These are phyloP conservation scores for Claviceps arundinis DNA, from an alignment of 2,329 filamentous ascomycete species.

Conservation along the genomic window DNA sequence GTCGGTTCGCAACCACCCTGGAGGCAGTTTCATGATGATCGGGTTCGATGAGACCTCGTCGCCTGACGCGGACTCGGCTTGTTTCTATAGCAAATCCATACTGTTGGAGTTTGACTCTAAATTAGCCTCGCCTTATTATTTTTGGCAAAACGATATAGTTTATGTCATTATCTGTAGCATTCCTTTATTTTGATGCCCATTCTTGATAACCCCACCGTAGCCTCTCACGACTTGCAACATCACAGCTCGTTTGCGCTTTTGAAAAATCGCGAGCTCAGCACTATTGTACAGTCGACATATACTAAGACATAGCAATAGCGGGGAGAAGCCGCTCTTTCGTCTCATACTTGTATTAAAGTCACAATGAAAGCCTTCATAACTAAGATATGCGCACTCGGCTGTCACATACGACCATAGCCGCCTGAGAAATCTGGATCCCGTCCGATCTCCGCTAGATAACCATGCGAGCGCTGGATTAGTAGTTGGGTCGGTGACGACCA, in stretches of 20 bases:
- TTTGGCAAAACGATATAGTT: no score
- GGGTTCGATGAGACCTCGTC: not conserved
- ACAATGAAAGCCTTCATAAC: not conserved
- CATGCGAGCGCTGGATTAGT: conserved; percentile 2
- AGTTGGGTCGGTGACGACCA: conserved; percentile 6
- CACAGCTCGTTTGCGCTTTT: no score
- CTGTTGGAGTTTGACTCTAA: no score
- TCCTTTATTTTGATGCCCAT: no score
- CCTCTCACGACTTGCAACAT: no score
- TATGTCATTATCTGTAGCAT: no score
- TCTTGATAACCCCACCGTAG: no score
- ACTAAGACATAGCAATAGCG: not conserved
- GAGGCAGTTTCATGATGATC: not conserved
- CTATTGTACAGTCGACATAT: no score
- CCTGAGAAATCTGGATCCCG: conserved; percentile 1
- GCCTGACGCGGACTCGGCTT: not conserved
- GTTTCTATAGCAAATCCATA: not conserved
- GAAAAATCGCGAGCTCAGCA: no score
- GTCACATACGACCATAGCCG: not conserved
- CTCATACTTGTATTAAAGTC: no score
- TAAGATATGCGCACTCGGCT: fast-evolving
- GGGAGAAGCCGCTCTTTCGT: not conserved
- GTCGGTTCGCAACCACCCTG: not conserved
- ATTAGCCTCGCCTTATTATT: no score
- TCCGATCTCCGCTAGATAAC: conserved; percentile 2